Evolutionary conservation across 176 grass and related monocot species (phyloP).

Genomic region (Otatea glauca): DNA sequence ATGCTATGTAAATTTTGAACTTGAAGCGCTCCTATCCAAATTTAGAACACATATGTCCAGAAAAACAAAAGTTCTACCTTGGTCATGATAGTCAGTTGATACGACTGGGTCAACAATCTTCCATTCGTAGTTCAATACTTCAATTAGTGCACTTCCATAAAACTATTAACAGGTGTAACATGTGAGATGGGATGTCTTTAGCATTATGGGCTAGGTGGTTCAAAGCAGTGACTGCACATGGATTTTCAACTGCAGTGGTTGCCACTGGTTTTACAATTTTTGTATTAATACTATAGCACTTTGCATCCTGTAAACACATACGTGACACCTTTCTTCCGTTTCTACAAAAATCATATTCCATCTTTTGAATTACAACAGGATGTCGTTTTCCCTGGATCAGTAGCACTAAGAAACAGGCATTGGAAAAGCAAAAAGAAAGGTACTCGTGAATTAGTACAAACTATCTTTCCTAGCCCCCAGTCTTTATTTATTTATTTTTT

Average conservation of each 20-base stretch:
- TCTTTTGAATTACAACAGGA: not conserved
- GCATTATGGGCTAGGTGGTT: not conserved
- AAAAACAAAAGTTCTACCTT: slow-evolving; percentile 25
- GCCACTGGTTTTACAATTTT: not conserved
- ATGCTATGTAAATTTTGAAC: slow-evolving; percentile 7
- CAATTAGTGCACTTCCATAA: slow-evolving; percentile 1
- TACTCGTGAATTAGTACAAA: not conserved
- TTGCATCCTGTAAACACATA: not conserved
- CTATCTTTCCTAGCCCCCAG: not conserved
- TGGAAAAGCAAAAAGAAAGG: not conserved
- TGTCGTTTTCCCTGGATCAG: not conserved
- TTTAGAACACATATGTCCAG: not conserved
- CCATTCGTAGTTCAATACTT: not conserved
- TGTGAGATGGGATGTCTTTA: not conserved
- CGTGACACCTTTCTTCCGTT: not conserved
- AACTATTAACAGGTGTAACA: not conserved
- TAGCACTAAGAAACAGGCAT: not conserved
- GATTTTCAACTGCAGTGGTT: not conserved
- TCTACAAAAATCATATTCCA: not conserved
- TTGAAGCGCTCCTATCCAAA: not conserved
- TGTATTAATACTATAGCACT: not conserved
- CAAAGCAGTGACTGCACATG: not conserved
- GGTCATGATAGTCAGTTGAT: slow-evolving; percentile 23
- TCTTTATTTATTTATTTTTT: not conserved
- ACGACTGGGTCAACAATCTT: not conserved